Evolutionary conservation across 352 stramenopile species (phyloP), one percentile per base, ranked within the genome.

Genomic region (Phytophthora melonis): DNA sequence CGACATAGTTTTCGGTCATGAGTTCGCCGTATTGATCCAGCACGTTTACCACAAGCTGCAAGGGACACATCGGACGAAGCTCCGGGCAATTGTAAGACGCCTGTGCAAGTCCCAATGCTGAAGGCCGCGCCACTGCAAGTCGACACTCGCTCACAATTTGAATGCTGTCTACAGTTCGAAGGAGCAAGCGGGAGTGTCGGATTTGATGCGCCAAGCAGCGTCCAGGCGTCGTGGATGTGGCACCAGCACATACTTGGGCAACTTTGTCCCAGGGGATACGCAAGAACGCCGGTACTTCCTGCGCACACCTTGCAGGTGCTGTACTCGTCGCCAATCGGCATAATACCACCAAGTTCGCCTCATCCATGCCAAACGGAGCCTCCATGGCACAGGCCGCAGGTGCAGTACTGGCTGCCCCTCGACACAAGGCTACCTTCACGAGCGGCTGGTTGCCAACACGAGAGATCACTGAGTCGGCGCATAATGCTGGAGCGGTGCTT

Each of bases 21-120:
- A 75, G 58, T 52, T 83, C 66, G 30, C 76, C 78, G 25, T 89
- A 93, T 72, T 93, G 87, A 60, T 92, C 82, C 7, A 89, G 47
- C 11, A 89, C 71, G 14, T 77, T 72, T 14, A 88, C 6, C 25
- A 74, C 65, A 18, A 92, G 58, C 14, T 68, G 70, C 30, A 91
- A 49, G 2, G 68, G 61, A 53, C 85, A 94, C 36, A 78, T 75
- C 0, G 86, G 72, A 0, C 83, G 58, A 8, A 94, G 71, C 56
- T 88, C 55, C 5, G 56, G 39, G 30, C 85, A 92, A 13, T 81
- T 68, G 61, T 92, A 90, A 19, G 74, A 62, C 7, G 89, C 82
- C 16, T 83, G 56, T 4, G 72, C 66, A 55, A 94, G 83, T 47
- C 82, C 67, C 2, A 92, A 77, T 8, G 72, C 70, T 13, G 80